Evolutionary conservation across 352 stramenopile genomes (phyloP), one percentile per base, ranked within the genome.

Genomic region (Globisporangium cystogenes): DNA sequence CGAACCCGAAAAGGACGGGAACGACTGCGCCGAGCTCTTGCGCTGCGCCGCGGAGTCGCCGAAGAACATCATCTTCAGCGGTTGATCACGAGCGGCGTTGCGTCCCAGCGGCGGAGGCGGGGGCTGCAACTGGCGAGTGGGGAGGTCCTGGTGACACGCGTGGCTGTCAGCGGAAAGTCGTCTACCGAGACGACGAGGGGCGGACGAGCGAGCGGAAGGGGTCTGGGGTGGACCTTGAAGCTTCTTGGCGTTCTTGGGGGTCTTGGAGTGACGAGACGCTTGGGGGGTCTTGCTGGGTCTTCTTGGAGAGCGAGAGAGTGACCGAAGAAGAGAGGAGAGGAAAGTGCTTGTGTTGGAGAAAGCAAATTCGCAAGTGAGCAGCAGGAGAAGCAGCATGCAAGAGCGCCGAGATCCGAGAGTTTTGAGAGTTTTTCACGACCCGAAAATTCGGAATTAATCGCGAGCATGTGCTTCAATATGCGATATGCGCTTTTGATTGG

Each of bases 281-380:
- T 42, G 16, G 4, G 36, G 20, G 11, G 36, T 1, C 36, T 40
- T 40, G 29, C 29, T 24, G 15, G 43, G 53, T 53, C 35, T 52
- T 53, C n/a, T n/a, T n/a, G n/a, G n/a, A n/a, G n/a, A n/a, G n/a
- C n/a, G n/a, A n/a, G n/a, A n/a, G n/a, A n/a, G n/a, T n/a, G n/a
- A n/a, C n/a, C n/a, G n/a, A n/a, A n/a, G n/a, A 39, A 24, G 18
- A 47, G 49, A 18, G 21, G 24, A 15, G 36, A 48, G 21, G 39
- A 21, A 31, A 16, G 37, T 23, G 53, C 55, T 57, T 61, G 55
- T 51, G 37, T 10, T 40, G 7, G 27, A 61, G 21, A 41, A 61
- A 41, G 55, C 55, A 61, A 57, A 57, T 61, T 57, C 48, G 37
- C 24, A 31, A 61, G 47, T 61, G 55, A 57, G 55, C 27, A 36